These are phyloP conservation scores for Agaricus blazei DNA, from an alignment of 768 basidiomycete species.

Conservation along the genomic window DNA sequence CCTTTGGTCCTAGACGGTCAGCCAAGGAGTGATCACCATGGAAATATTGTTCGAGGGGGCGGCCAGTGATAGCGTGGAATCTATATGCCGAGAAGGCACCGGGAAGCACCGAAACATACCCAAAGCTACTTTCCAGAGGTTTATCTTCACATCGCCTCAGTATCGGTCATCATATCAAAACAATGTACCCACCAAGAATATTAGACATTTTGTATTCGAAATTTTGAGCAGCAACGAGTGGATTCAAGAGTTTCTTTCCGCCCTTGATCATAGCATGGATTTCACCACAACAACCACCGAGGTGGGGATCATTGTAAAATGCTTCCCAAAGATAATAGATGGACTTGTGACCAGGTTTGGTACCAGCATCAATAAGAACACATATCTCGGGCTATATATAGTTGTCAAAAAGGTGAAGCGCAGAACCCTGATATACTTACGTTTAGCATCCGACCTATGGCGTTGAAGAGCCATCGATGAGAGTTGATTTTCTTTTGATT, in stretches of 20 bases:
- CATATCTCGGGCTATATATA: slow-evolving; percentile 75
- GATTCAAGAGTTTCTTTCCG: slow-evolving; percentile 87
- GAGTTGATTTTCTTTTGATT: slow-evolving; percentile 97
- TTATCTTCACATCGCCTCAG: slow-evolving; percentile 54
- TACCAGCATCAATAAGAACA: slow-evolving; percentile 91
- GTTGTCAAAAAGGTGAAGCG: not conserved
- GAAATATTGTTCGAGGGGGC: slow-evolving; percentile 83
- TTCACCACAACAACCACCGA: slow-evolving; percentile 91
- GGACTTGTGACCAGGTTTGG: slow-evolving; percentile 93
- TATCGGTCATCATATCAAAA: slow-evolving; percentile 60
- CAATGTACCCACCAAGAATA: slow-evolving; percentile 86
- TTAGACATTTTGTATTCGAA: slow-evolving; percentile 99
- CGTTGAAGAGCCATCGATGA: slow-evolving; percentile 95
- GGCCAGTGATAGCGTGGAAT: slow-evolving; percentile 86
- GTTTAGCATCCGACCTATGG: slow-evolving; percentile 76
- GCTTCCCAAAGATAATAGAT: slow-evolving; percentile 96
- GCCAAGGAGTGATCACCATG: slow-evolving; percentile 87
- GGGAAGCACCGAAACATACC: slow-evolving; percentile 92
- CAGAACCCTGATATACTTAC: slow-evolving; percentile 29
- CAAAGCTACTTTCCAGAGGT: slow-evolving; percentile 92
- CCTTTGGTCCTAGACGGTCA: slow-evolving; percentile 87
- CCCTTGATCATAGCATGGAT: slow-evolving; percentile 97
- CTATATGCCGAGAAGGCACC: slow-evolving; percentile 97
- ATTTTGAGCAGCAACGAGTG: slow-evolving; percentile 91
- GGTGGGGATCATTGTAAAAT: slow-evolving; percentile 72